Base-by-base conservation (phyloP, 2,329 filamentous ascomycete species). In the Xylariales sp. region DNA sequence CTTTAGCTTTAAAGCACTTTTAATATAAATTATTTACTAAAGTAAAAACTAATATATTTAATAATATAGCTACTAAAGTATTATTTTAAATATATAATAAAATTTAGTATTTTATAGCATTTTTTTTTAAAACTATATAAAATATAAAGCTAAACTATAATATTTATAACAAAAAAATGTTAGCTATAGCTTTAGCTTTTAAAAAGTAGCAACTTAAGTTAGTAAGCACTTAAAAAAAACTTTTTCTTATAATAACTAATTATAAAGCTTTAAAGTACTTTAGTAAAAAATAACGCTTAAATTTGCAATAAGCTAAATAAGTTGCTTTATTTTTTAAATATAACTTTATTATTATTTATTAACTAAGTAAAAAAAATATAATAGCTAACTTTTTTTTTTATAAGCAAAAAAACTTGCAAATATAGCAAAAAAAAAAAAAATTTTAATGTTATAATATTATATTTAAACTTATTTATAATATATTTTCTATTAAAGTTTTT, bases 271-370 rank as follows among this genome's bases (percentile, higher is more conserved):
- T 23, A 23, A 23, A 23, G 23, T 23, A 23, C 23, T 23, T 23
- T 23, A 23, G 23, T 23, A 23, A 23, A 23, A 23, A 23, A 2
- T 23, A 23, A 23, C 2, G 23, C 23, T 23, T 23, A 23, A 23
- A 23, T 2, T 2, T 23, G 23, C 23, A 23, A 23, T 23, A 23
- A 23, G 23, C 23, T 23, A 23, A 2, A 23, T 23, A 7, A 2
- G 23, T 23, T 23, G 23, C 23, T 39, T 52, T 52, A 52, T 30
- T 52, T 52, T 30, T 52, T 28, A 52, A 48, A 48, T 48, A 48
- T 48, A 48, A 48, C 16, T 48, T 48, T 48, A 3, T 48, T 12
- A 48, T 48, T 48, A 48, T 5, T 16, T 48, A 41, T 14, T 14
- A 14, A 41, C 39, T 18, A 12, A 3, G 1, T 18, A 16, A 48